Conservation (phyloP, 2,329 filamentous ascomycete species). For the Exophiala viscosa region DNA sequence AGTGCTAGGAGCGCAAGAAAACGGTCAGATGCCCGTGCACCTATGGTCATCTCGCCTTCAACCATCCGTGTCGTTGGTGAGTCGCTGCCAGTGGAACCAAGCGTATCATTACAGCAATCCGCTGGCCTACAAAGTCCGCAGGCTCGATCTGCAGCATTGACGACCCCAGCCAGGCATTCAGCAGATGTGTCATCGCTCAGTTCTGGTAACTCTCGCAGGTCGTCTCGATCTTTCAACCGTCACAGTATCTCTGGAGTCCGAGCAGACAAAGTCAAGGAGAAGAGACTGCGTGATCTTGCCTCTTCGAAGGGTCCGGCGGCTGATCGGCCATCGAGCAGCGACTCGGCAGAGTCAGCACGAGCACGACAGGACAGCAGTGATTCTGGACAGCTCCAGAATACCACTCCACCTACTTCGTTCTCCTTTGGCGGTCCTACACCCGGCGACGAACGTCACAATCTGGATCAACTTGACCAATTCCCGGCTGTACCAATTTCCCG, state of each 20-base stretch:
- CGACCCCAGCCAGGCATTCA: neutral
- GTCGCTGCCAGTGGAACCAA: neutral
- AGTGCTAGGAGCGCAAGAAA: neutral
- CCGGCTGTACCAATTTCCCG: conserved; percentile 18
- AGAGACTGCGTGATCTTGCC: conserved; percentile 15
- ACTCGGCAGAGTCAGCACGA: neutral
- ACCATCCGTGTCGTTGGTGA: neutral
- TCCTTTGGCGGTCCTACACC: neutral
- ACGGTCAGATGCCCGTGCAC: neutral
- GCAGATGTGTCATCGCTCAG: neutral
- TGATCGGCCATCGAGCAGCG: neutral
- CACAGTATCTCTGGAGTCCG: conserved; percentile 10
- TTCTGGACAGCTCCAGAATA: neutral
- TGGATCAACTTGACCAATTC: conserved; percentile 22
- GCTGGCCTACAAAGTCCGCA: too few species aligned
- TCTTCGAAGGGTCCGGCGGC: conserved; percentile 1
- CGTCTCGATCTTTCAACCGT: conserved; percentile 2
- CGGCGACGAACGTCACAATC: neutral
- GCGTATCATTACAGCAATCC: too few species aligned
- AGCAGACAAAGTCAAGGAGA: conserved; percentile 17
- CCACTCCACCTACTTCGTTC: conserved; percentile 1
- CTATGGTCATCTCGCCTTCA: neutral
- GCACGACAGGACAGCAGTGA: neutral
- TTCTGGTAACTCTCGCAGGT: conserved; percentile 1
- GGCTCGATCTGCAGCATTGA: neutral